These are phyloP conservation scores for Royoungia palumana DNA, from an alignment of 768 basidiomycete species.

Conservation along the genomic window DNA sequence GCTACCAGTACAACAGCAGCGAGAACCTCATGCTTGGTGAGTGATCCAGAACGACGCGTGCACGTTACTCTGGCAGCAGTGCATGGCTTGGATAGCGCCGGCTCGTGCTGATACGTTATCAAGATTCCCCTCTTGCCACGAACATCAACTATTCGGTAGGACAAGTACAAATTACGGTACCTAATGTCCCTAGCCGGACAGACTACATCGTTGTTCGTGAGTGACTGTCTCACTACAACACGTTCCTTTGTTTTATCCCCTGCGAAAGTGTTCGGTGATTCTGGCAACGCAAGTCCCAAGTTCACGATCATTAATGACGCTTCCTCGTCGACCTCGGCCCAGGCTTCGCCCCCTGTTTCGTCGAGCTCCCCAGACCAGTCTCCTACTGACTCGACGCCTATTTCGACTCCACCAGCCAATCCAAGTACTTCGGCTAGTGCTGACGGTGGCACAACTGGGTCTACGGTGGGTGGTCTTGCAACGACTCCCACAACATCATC, in stretches of 20 bases:
- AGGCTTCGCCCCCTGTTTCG: conserved; percentile 4
- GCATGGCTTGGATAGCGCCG: neutral
- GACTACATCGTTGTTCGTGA: conserved; percentile 38
- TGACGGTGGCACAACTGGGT: neutral
- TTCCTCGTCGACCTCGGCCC: conserved; percentile 32
- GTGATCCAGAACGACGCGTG: neutral
- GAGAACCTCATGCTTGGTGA: conserved; percentile 32
- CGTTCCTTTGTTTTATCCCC: neutral
- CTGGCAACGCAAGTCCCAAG: conserved; percentile 38
- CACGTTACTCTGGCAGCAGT: neutral
- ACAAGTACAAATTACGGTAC: conserved; percentile 34
- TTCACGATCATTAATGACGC: conserved; percentile 56
- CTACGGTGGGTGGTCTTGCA: neutral
- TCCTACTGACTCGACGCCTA: conserved; percentile 2
- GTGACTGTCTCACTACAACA: conserved; percentile 8
- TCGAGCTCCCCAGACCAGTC: conserved; percentile 4
- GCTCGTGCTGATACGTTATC: conserved; percentile 6
- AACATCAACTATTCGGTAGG: conserved; percentile 31
- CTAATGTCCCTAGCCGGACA: conserved; percentile 29
- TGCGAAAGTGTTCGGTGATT: conserved; percentile 37
- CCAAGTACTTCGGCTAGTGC: neutral
- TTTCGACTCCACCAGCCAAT: neutral
- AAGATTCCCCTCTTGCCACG: conserved; percentile 36
- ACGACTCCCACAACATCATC: conserved; percentile 3
- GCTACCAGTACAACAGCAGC: conserved; percentile 24